phyloP scores from a whole-genome alignment of 2,329 filamentous ascomycete species.

The Ambrosiella beaveri region DNA sequence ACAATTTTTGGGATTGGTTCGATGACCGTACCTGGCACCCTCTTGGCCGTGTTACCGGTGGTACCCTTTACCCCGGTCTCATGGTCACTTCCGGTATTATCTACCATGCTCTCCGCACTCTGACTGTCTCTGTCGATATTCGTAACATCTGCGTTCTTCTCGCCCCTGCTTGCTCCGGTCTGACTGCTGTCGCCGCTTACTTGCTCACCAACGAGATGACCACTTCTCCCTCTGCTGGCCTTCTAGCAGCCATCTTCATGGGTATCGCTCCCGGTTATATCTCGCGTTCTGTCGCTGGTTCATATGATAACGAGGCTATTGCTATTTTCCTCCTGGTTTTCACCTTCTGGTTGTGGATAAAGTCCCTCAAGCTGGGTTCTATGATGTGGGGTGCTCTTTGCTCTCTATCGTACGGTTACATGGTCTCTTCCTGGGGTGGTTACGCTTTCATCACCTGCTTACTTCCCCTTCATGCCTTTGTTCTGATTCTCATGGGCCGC shows the following conservation, averaged over 20 bases:
- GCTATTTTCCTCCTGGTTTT: conserved; percentile 97
- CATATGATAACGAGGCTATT: conserved; percentile 99
- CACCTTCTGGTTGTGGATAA: conserved; percentile 98
- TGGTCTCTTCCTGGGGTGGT: conserved; percentile 98
- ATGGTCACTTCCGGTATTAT: conserved; percentile 98
- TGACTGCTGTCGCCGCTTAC: conserved; percentile 86
- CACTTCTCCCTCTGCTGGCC: conserved; percentile 80
- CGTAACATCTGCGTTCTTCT: conserved; percentile 97
- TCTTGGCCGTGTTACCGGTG: conserved; percentile 91
- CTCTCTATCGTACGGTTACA: conserved; percentile 96
- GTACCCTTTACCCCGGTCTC: conserved; percentile 93
- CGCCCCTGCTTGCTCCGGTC: conserved; percentile 80
- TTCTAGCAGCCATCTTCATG: conserved; percentile 91
- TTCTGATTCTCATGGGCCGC: conserved; percentile 88
- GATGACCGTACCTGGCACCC: conserved; percentile 99
- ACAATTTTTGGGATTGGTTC: conserved; percentile 99
- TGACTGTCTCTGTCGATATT: conserved; percentile 90
- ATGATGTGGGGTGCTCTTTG: conserved; percentile 92
- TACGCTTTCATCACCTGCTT: conserved; percentile 99
- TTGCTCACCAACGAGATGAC: conserved; percentile 96
- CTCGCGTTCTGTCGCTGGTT: conserved; percentile 89
- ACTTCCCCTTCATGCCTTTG: conserved; percentile 83
- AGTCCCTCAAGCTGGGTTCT: conserved; percentile 88
- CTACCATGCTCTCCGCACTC: conserved; percentile 77
- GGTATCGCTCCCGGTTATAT: conserved; percentile 96